Conservation (phyloP, 176 grass and related monocot genomes). For the Eleusine indica region DNA sequence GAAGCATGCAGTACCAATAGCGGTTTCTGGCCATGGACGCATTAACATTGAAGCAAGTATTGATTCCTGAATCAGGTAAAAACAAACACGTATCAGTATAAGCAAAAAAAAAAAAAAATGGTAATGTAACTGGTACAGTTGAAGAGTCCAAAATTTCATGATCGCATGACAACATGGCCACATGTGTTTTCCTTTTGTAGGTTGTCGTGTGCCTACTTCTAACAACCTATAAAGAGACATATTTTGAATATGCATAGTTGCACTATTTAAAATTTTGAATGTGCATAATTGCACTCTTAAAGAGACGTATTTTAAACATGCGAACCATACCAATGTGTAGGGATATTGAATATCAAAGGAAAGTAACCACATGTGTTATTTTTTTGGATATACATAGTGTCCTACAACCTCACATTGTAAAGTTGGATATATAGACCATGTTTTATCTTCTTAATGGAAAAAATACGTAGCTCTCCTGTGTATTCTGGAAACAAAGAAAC, state of each 20-base stretch:
- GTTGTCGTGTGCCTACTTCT: background rate
- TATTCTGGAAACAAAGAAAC: background rate
- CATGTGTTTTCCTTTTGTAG: background rate
- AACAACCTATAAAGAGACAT: background rate
- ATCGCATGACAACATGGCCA: background rate
- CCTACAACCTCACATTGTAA: background rate
- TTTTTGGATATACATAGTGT: too few relatives aligned
- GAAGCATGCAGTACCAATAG: slow-evolving; percentile 47
- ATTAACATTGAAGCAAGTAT: slow-evolving; percentile 64
- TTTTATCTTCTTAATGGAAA: background rate
- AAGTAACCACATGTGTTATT: too few relatives aligned
- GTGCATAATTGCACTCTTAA: too few relatives aligned
- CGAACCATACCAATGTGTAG: too few relatives aligned
- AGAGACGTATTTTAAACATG: too few relatives aligned
- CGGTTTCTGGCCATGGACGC: slow-evolving; percentile 54
- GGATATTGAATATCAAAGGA: too few relatives aligned
- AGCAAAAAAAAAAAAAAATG: background rate
- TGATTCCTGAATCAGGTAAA: slow-evolving; percentile 49
- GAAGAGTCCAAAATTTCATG: background rate
- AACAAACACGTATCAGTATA: slow-evolving; percentile 23
- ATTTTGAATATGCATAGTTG: background rate
- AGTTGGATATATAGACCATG: background rate
- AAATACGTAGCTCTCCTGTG: background rate
- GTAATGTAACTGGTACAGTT: background rate
- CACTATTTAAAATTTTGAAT: background rate